Evolutionary conservation across 148 eudicot species (phyloP), one percentile per base, ranked within the genome.

Genomic region (Amaranthus palmeri): DNA sequence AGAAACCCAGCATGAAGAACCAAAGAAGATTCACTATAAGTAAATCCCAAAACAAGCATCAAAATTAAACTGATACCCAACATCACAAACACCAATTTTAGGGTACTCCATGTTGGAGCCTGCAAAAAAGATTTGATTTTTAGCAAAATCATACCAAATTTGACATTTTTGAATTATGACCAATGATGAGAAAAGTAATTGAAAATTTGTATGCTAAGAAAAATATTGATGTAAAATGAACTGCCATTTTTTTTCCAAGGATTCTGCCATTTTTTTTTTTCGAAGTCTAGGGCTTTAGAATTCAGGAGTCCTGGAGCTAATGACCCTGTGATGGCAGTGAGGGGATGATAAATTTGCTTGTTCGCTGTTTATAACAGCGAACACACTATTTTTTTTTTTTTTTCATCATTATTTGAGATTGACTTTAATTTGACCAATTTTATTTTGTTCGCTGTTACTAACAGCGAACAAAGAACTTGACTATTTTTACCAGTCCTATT

Each of bases 31-130:
- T 93, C 96, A 74, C 93, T 86, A 9, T 87, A 82, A 56, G 87
- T 81, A 70, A 93, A 93, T 12, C 97, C 97, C 76, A 93, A 76
- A 9, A 83, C 81, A 66, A 93, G 71, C 97, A 93, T 93, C 65
- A 81, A 86, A 75, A 76, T 75, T 54, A 93, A 86, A 60, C 91
- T 85, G 6, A 86, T 15, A 74, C 96, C 93, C 86, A 93, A 75
- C 93, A 91, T 81, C 69, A 91, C 69, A 74, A 93, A 89, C 45
- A 92, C 88, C 18, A 84, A 36, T 69, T 93, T 93, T 47, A 93
- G 75, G 3, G 96, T 83, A 69, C 83, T 89, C 98, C 98, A 93
- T 77, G 98, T 91, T 3, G 88, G 86, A 67, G 78, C 88, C 98
- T 93, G 86, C 42, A 75, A 53, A 66, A 25, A 48, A 45, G 47